phyloP scores from a whole-genome alignment of 2,329 filamentous ascomycete genomes.

The Penicillium sp. region DNA sequence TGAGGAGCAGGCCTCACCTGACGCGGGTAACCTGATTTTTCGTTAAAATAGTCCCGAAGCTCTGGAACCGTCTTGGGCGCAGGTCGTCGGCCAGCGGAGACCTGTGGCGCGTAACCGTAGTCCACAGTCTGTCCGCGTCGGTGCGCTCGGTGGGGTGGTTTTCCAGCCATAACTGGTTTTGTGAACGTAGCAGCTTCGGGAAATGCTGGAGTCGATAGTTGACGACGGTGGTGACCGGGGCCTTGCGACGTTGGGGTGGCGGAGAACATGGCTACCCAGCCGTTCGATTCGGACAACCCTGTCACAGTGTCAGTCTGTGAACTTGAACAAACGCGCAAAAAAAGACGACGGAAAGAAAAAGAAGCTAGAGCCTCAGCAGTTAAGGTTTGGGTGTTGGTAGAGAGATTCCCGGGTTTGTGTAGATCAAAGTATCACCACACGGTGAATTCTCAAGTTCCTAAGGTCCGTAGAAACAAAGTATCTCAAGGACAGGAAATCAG shows the following conservation, averaged over 20 bases:
- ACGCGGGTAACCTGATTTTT: conserved; percentile 25
- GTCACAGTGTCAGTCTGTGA: conserved; percentile 54
- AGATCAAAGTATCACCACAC: background rate
- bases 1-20: conserved; percentile 13
- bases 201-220: conserved; percentile 78
- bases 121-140: conserved; percentile 84
- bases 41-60: conserved; percentile 28
- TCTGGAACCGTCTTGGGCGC: conserved; percentile 25
- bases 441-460: background rate
- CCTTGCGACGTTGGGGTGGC: conserved; percentile 33
- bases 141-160: conserved; percentile 55
- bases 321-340: conserved; percentile 33
- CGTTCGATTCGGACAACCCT: conserved; percentile 51
- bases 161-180: conserved; percentile 58
- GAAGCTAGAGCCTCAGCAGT: conserved; percentile 19
- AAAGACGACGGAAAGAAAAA: conserved; percentile 16
- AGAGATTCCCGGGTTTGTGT: background rate
- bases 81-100: conserved; percentile 16
- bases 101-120: conserved; percentile 58
- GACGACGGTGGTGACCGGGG: conserved; percentile 76
- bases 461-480: conserved; percentile 2
- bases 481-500: conserved; percentile 20
- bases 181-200: conserved; percentile 60
- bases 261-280: conserved; percentile 30
- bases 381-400: conserved; percentile 6